Conservation (phyloP, 2,329 filamentous ascomycete genomes). For the Colletotrichum sp. region DNA sequence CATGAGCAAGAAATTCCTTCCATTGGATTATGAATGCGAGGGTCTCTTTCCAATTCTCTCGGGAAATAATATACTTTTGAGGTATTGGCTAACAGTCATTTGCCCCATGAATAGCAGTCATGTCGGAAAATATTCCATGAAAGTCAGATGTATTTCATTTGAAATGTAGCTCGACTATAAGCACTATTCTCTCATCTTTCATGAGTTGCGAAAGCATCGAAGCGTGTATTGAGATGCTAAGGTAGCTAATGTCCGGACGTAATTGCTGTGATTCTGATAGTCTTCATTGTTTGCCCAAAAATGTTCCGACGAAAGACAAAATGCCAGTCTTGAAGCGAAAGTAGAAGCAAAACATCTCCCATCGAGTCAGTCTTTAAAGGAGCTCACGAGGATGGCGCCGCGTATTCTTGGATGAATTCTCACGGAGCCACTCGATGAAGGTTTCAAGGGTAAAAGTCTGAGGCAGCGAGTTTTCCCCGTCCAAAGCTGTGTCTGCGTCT, state of each 20-base stretch:
- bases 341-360: neutral
- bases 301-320: accelerated
- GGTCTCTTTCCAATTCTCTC: accelerated
- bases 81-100: neutral
- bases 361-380: neutral
- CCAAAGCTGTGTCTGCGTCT: neutral
- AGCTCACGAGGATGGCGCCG: neutral
- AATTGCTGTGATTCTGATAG: neutral
- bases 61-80: accelerated
- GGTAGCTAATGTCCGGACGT: too few species aligned
- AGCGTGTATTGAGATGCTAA: too few species aligned
- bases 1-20: neutral
- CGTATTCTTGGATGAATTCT: neutral
- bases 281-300: accelerated
- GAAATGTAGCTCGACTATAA: too few species aligned
- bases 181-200: too few species aligned
- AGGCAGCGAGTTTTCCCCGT: neutral
- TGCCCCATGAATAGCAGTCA: accelerated
- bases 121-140: too few species aligned
- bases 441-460: neutral
- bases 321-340: neutral
- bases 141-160: accelerated
- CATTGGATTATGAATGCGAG: neutral
- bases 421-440: neutral
- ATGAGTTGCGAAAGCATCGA: too few species aligned